Evolutionary conservation across 2,329 filamentous ascomycete species (phyloP).

Genomic region (Akanthomyces lecanii): DNA sequence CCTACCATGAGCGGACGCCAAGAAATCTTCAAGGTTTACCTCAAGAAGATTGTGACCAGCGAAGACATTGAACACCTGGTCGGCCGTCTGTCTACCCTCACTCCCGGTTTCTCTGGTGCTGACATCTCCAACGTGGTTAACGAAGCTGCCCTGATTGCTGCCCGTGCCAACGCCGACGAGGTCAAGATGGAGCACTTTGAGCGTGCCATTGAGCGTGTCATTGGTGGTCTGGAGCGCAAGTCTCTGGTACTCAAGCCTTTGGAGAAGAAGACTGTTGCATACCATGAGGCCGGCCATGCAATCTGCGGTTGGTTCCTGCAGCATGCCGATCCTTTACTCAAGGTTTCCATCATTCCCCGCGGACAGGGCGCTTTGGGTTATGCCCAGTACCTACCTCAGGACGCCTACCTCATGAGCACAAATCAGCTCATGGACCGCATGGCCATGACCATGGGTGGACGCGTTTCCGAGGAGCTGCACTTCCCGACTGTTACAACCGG

Average conservation of each 20-base stretch:
- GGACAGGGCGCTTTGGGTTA: constrained; percentile 92
- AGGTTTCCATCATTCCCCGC: constrained; percentile 97
- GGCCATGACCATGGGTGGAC: constrained; percentile 97
- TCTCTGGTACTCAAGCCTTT: constrained; percentile 87
- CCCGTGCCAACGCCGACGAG: constrained; percentile 71
- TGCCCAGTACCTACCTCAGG: constrained; percentile 91
- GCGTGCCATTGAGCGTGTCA: constrained; percentile 93
- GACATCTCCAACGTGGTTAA: constrained; percentile 99
- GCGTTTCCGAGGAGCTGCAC: constrained; percentile 92
- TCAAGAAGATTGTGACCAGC: constrained; percentile 89
- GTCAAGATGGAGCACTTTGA: constrained; percentile 93
- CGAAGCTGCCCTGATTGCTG: constrained; percentile 91
- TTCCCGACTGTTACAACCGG: constrained; percentile 95
- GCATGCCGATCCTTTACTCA: constrained; percentile 93
- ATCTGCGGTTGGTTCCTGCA: constrained; percentile 98
- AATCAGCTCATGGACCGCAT: constrained; percentile 98
- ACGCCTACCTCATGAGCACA: constrained; percentile 93
- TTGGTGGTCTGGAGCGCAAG: constrained; percentile 96
- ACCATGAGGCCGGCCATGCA: constrained; percentile 96
- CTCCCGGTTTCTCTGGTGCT: constrained; percentile 93
- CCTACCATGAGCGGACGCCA: constrained; percentile 96
- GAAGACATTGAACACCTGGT: constrained; percentile 86
- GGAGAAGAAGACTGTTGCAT: constrained; percentile 94
- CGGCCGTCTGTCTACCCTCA: constrained; percentile 84
- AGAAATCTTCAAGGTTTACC: constrained; percentile 92